A percentile compares a stretch with the other conserved stretches of the same genome.
Conservation (phyloP, 306 rosid species). For the Elaeagnus macrophylla region DNA sequence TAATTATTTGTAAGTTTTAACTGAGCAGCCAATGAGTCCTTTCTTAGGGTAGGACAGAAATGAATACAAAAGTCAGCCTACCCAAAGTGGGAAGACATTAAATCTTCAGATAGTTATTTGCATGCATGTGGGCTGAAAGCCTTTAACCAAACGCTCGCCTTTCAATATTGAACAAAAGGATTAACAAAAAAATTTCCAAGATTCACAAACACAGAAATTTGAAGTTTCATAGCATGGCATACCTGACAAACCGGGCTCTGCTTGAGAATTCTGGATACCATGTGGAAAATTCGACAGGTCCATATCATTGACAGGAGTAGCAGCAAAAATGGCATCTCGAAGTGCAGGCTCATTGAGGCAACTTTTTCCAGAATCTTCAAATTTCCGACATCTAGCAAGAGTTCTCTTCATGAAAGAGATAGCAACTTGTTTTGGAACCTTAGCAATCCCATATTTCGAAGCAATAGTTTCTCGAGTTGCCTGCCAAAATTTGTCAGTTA, state of each 20-base stretch:
- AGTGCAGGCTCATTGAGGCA: conserved; percentile 62
- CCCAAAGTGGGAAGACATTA: too few relatives aligned
- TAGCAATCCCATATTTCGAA: conserved; percentile 55
- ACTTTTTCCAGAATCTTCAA: conserved; percentile 57
- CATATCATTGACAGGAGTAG: conserved; percentile 27
- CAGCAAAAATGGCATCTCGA: conserved; percentile 45
- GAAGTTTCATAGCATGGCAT: neutral
- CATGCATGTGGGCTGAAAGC: too few relatives aligned
- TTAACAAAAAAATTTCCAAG: neutral
- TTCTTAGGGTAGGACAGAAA: too few relatives aligned
- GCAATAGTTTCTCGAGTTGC: conserved; percentile 76
- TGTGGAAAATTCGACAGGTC: conserved; percentile 26
- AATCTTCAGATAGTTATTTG: too few relatives aligned
- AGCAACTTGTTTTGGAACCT: conserved; percentile 66
- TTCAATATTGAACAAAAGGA: too few relatives aligned
- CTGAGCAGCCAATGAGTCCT: too few relatives aligned
- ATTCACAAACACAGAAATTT: neutral
- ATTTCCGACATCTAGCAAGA: conserved; percentile 57
- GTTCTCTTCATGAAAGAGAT: conserved; percentile 67
- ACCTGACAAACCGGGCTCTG: conserved; percentile 38
- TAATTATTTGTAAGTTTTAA: too few relatives aligned
- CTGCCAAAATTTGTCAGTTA: conserved; percentile 38
- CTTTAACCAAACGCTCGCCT: too few relatives aligned
- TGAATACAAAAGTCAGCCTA: too few relatives aligned
- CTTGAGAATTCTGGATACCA: conserved; percentile 15